These are phyloP conservation scores for Oemleria cerasiformis DNA, from an alignment of 306 rosid genomes.

Conservation along the genomic window DNA sequence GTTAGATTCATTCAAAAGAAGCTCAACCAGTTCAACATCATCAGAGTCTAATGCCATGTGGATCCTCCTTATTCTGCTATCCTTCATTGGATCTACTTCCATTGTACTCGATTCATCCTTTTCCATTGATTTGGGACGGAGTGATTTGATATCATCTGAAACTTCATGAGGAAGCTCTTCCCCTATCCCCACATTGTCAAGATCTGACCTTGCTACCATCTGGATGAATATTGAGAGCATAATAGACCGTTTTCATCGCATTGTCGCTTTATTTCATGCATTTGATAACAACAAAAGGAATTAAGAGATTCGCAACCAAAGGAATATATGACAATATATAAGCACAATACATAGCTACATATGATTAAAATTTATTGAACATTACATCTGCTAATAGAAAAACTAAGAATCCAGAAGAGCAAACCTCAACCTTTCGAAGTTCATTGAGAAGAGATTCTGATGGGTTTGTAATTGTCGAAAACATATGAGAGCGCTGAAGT, in stretches of 20 bases:
- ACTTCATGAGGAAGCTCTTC: conserved; percentile 71
- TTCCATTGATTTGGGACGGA: conserved; percentile 30
- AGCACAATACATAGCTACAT: not conserved
- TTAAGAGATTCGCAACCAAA: too few relatives aligned
- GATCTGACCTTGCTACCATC: conserved; percentile 64
- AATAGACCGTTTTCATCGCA: too few relatives aligned
- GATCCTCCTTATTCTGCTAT: conserved; percentile 55
- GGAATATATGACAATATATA: too few relatives aligned
- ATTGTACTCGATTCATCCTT: conserved; percentile 30
- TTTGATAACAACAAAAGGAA: too few relatives aligned
- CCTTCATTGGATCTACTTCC: conserved; percentile 43
- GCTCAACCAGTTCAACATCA: conserved; percentile 77
- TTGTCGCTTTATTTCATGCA: too few relatives aligned
- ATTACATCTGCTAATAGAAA: not conserved
- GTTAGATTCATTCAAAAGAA: conserved; percentile 69
- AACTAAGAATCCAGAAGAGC: conserved; percentile 21
- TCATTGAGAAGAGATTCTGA: conserved; percentile 91
- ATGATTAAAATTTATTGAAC: not conserved
- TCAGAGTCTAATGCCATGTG: conserved; percentile 80
- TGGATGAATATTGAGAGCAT: conserved; percentile 55
- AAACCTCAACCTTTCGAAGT: conserved; percentile 85
- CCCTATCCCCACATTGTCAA: conserved; percentile 55
- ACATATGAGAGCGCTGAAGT: conserved; percentile 68
- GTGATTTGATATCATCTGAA: conserved; percentile 41
- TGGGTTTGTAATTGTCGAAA: conserved; percentile 72